Conservation (phyloP, 1,139 yeast species). For the Saccharomyces hybrid region DNA sequence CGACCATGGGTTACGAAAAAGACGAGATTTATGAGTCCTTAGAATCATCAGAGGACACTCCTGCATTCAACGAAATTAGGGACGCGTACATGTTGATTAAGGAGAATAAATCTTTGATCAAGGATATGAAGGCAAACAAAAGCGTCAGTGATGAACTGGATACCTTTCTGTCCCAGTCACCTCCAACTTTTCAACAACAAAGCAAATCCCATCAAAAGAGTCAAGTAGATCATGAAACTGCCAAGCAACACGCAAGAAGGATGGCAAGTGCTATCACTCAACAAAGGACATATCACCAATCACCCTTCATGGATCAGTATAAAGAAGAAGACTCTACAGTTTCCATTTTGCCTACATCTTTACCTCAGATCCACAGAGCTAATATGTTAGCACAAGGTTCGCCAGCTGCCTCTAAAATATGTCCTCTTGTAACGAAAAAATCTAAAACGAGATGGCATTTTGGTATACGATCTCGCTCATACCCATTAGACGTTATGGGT, state of each 20-base stretch:
- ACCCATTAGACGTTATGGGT: slow-evolving; percentile 97
- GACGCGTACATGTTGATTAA: slow-evolving; percentile 87
- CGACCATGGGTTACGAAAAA: slow-evolving; percentile 88
- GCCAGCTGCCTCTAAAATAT: slow-evolving; percentile 47
- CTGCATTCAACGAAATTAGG: slow-evolving; percentile 64
- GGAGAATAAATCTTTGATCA: slow-evolving; percentile 67
- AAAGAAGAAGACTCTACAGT: slow-evolving; percentile 47
- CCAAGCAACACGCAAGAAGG: slow-evolving; percentile 6
- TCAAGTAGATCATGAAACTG: not conserved
- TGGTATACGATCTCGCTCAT: slow-evolving; percentile 92
- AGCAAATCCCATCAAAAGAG: slow-evolving; percentile 4
- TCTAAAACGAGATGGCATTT: slow-evolving; percentile 98
- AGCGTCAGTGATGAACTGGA: slow-evolving; percentile 42
- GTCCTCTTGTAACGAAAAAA: slow-evolving; percentile 72
- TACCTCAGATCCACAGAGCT: slow-evolving; percentile 92
- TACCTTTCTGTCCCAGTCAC: slow-evolving; percentile 26
- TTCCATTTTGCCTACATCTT: slow-evolving; percentile 85
- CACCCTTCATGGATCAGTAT: slow-evolving; percentile 23
- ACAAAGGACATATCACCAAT: slow-evolving; percentile 31
- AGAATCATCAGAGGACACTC: slow-evolving; percentile 34
- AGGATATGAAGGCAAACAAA: slow-evolving; percentile 50
- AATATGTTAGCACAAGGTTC: slow-evolving; percentile 65
- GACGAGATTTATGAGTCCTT: slow-evolving; percentile 81
- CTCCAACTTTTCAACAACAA: slow-evolving; percentile 23
- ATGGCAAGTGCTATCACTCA: slow-evolving; percentile 15